Evolutionary conservation across 2,329 filamentous ascomycete species (phyloP).

Genomic region (Paracoccidioides brasiliensis): DNA sequence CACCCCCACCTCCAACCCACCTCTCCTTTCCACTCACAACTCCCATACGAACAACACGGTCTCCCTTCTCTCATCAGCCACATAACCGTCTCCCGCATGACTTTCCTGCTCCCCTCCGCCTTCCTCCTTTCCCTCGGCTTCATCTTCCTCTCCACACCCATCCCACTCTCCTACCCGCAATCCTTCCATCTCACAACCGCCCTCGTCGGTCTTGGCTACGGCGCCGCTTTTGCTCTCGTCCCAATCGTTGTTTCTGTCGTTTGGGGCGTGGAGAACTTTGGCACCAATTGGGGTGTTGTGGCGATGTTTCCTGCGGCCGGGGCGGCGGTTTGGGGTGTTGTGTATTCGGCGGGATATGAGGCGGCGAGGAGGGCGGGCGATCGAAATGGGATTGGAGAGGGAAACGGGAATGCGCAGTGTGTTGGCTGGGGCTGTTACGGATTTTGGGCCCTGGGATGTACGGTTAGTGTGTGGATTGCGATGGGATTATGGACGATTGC

Average conservation of each 20-base stretch:
- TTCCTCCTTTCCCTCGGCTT: slow-evolving; percentile 63
- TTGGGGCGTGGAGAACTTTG: slow-evolving; percentile 98
- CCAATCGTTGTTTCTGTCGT: slow-evolving; percentile 94
- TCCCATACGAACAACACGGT: background rate
- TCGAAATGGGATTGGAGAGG: slow-evolving; percentile 26
- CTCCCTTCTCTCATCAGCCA: slow-evolving; percentile 14
- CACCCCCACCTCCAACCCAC: slow-evolving; percentile 41
- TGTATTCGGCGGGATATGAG: slow-evolving; percentile 53
- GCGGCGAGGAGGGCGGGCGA: slow-evolving; percentile 18
- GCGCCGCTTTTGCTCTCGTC: slow-evolving; percentile 75
- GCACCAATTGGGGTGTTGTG: slow-evolving; percentile 93
- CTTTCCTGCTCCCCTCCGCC: slow-evolving; percentile 65
- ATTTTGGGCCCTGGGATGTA: slow-evolving; percentile 68
- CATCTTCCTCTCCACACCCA: slow-evolving; percentile 62
- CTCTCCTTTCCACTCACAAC: slow-evolving; percentile 13
- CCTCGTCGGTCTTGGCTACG: slow-evolving; percentile 80
- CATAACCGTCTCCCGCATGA: slow-evolving; percentile 60
- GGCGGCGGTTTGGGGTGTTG: slow-evolving; percentile 74
- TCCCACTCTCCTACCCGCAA: slow-evolving; percentile 62
- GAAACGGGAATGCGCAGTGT: slow-evolving; percentile 47
- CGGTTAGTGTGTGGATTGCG: slow-evolving; percentile 64
- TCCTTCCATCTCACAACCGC: slow-evolving; percentile 79
- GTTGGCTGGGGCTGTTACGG: slow-evolving; percentile 74
- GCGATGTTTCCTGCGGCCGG: slow-evolving; percentile 82
- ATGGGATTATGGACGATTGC: slow-evolving; percentile 60